phyloP scores from a whole-genome alignment of 306 rosid species.

The Lotus japonicus region DNA sequence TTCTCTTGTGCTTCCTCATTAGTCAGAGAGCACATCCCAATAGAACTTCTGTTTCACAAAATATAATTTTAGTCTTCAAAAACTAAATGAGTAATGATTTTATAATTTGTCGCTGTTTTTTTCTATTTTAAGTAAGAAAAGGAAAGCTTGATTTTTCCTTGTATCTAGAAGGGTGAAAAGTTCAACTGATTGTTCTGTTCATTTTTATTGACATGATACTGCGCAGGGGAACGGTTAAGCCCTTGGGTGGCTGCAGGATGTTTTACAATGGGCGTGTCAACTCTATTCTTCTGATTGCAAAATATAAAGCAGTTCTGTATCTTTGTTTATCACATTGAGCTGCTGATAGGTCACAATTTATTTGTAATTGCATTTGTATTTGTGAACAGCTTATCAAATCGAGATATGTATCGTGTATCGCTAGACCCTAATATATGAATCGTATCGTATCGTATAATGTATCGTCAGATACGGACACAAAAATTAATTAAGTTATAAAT shows the following conservation, averaged over 20 bases:
- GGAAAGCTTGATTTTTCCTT: background rate
- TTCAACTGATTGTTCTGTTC: background rate
- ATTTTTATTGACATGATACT: background rate
- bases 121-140: background rate
- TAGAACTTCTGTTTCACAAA: background rate
- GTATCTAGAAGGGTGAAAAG: background rate
- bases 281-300: slow-evolving; percentile 41
- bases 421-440: too few species aligned
- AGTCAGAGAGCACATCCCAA: background rate
- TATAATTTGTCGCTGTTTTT: background rate
- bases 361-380: background rate
- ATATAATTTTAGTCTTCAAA: background rate
- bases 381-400: too few species aligned
- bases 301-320: background rate
- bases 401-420: too few species aligned
- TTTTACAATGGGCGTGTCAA: slow-evolving; percentile 50
- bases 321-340: background rate
- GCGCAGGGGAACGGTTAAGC: slow-evolving; percentile 61
- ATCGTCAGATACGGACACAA: too few species aligned
- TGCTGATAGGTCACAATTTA: background rate
- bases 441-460: too few species aligned
- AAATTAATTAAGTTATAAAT: too few species aligned
- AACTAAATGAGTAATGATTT: background rate
- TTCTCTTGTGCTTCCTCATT: background rate
- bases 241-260: slow-evolving; percentile 65